phyloP scores from a whole-genome alignment of 1,284 basidiomycete species.

The Puccinia brachypodii region DNA sequence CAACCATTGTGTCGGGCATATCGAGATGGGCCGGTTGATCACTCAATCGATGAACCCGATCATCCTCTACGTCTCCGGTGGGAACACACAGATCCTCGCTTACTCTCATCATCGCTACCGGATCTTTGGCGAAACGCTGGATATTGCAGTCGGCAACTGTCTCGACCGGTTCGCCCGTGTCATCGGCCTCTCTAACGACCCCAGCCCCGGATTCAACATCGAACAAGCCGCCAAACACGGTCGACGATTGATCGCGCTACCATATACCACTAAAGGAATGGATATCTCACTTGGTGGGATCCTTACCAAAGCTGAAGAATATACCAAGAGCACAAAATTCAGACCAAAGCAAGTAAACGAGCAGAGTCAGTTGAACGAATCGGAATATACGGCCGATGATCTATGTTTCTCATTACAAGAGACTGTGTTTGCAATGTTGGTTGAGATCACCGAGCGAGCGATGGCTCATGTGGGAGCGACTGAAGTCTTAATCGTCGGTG shows the following conservation, averaged over 20 bases:
- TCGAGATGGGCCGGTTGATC: slow-evolving; percentile 97
- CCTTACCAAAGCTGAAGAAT: slow-evolving; percentile 81
- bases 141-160: slow-evolving; percentile 98
- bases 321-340: slow-evolving; percentile 61
- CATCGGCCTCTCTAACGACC: slow-evolving; percentile 93
- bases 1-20: slow-evolving; percentile 99
- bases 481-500: slow-evolving; percentile 96
- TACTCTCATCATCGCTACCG: slow-evolving; percentile 96
- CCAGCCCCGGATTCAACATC: slow-evolving; percentile 97
- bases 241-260: slow-evolving; percentile 72
- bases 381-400: slow-evolving; percentile 79
- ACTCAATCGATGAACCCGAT: slow-evolving; percentile 93
- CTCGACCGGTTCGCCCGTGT: slow-evolving; percentile 95
- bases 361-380: not conserved
- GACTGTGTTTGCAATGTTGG: slow-evolving; percentile 96
- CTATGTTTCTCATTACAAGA: slow-evolving; percentile 97
- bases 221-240: slow-evolving; percentile 84
- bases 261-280: slow-evolving; percentile 99
- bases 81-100: slow-evolving; percentile 98
- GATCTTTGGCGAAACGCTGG: slow-evolving; percentile 98
- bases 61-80: slow-evolving; percentile 96
- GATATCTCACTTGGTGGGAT: slow-evolving; percentile 94
- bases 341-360: not conserved
- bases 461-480: slow-evolving; percentile 98
- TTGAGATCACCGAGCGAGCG: slow-evolving; percentile 97